Evolutionary conservation across 495 filamentous ascomycete species (phyloP).

Genomic region (Barbatosphaeria neglecta): DNA sequence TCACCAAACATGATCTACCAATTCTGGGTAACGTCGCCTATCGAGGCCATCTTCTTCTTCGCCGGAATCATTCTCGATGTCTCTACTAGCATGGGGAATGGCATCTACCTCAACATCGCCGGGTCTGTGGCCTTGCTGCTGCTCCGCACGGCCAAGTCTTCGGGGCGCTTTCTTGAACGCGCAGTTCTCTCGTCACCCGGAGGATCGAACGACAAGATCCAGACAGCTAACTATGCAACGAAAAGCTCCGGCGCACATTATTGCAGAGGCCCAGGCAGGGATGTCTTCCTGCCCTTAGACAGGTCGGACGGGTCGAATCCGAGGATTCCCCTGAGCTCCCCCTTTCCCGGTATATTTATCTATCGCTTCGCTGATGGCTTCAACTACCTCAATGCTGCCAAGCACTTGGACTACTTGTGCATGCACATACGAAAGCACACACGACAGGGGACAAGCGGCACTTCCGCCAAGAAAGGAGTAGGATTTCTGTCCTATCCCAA

Average conservation of each 20-base stretch:
- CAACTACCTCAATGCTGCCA: constrained; percentile 40
- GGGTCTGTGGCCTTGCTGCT: constrained; percentile 30
- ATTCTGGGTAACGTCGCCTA: constrained; percentile 38
- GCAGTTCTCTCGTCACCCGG: not conserved
- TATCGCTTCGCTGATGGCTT: constrained; percentile 42
- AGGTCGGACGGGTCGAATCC: constrained; percentile 33
- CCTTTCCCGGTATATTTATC: constrained; percentile 38
- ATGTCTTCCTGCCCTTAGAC: constrained; percentile 30
- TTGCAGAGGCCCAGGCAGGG: too few relatives aligned
- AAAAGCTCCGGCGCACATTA: too few relatives aligned
- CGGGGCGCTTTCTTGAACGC: constrained; percentile 28
- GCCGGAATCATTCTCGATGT: constrained; percentile 39
- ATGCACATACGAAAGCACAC: constrained; percentile 30
- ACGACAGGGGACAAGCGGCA: constrained; percentile 22
- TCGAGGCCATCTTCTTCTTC: constrained; percentile 41
- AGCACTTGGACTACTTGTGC: constrained; percentile 34
- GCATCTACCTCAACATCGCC: constrained; percentile 38
- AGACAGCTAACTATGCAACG: too few relatives aligned
- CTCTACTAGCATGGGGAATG: constrained; percentile 40
- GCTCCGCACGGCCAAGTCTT: constrained; percentile 32
- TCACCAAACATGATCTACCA: constrained; percentile 35
- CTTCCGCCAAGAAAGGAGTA: constrained; percentile 27
- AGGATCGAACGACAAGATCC: too few relatives aligned
- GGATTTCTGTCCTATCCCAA: too few relatives aligned
- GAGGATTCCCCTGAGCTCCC: constrained; percentile 20